phyloP scores from a whole-genome alignment of 2,329 filamentous ascomycete genomes.

The Phyllosticta citriasiana region DNA sequence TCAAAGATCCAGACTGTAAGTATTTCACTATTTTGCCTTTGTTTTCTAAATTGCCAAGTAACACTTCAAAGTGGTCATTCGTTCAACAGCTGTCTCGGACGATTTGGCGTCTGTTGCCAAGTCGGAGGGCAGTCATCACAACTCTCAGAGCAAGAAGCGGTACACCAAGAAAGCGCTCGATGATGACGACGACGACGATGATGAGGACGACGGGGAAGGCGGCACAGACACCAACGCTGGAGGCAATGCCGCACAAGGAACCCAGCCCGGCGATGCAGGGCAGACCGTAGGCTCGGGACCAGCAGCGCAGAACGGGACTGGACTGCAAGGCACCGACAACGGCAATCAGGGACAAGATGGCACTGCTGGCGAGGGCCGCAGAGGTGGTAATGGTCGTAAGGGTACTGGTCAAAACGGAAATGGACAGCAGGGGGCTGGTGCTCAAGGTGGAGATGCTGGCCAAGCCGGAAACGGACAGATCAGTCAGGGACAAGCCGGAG shows the following conservation, averaged over 20 bases:
- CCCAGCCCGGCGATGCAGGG: neutral
- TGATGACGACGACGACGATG: neutral
- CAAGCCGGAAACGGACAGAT: neutral
- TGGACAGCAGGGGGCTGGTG: neutral
- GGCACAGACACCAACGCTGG: neutral
- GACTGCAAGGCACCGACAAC: neutral
- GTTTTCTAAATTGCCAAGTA: neutral
- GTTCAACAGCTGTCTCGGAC: neutral
- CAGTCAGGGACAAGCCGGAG: neutral
- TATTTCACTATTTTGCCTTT: neutral
- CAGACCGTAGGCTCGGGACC: neutral
- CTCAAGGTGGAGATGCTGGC: neutral
- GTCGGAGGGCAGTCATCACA: neutral
- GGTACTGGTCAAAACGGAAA: neutral
- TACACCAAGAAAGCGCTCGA: neutral
- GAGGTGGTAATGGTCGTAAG: neutral
- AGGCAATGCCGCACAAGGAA: neutral
- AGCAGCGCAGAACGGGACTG: neutral
- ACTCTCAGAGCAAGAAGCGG: neutral
- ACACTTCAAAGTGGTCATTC: neutral
- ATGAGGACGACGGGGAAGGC: neutral
- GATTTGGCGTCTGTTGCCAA: neutral
- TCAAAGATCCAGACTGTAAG: neutral
- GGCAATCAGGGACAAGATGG: neutral
- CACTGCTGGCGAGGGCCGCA: neutral